Conservation (phyloP, 2,329 filamentous ascomycete species). For the Neoascochyta sp. region DNA sequence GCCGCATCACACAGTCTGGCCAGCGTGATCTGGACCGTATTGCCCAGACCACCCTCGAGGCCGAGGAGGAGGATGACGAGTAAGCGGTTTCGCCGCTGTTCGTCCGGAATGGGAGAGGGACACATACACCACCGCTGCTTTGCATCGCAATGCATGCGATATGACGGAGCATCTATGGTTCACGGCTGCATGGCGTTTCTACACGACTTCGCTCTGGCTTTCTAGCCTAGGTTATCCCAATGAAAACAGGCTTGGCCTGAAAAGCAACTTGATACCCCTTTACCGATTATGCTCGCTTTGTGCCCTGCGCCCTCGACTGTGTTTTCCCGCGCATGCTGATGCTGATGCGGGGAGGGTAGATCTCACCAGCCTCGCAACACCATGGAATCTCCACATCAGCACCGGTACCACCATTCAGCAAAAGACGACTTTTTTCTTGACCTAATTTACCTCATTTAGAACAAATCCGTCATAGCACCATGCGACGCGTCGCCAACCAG, state of each 20-base stretch:
- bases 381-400: too few relatives aligned
- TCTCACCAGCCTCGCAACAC: too few relatives aligned
- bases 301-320: too few relatives aligned
- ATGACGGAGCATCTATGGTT: slow-evolving; percentile 30
- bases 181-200: slow-evolving; percentile 39
- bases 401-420: background rate
- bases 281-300: too few relatives aligned
- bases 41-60: slow-evolving; percentile 51
- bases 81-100: slow-evolving; percentile 19
- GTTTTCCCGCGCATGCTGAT: too few relatives aligned
- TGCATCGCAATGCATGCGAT: slow-evolving; percentile 26
- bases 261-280: slow-evolving; percentile 30
- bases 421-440: background rate
- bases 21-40: slow-evolving; percentile 96
- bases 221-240: slow-evolving; percentile 35
- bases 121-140: too few relatives aligned
- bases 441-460: slow-evolving; percentile 39
- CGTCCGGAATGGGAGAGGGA: slow-evolving; percentile 10
- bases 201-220: slow-evolving; percentile 27
- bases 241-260: slow-evolving; percentile 33
- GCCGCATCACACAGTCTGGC: slow-evolving; percentile 95
- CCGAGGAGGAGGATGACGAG: slow-evolving; percentile 47
- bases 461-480: slow-evolving; percentile 82
- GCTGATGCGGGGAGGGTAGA: too few relatives aligned
- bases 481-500: slow-evolving; percentile 89